Conservation (phyloP, 2,329 filamentous ascomycete genomes). For the Cordyceps pruinosa region DNA sequence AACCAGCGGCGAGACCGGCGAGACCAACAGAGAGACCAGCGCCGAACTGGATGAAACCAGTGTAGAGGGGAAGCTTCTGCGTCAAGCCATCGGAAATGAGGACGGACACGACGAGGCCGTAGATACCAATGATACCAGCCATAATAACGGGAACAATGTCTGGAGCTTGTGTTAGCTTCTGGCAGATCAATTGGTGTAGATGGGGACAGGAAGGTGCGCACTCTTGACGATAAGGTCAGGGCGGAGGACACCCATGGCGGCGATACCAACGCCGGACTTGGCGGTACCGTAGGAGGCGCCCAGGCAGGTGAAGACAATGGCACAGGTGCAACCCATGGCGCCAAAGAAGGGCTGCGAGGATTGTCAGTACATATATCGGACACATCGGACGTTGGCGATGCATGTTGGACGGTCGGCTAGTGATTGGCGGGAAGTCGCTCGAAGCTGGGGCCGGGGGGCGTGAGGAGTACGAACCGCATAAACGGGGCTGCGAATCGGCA, state of each 20-base stretch:
- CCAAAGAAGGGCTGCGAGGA: conserved; percentile 75
- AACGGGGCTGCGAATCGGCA: conserved; percentile 63
- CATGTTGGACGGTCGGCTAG: neutral
- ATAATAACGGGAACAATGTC: conserved; percentile 99
- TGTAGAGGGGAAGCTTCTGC: conserved; percentile 68
- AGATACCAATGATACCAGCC: conserved; percentile 99
- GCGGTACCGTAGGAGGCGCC: conserved; percentile 97
- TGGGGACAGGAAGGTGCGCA: conserved; percentile 41
- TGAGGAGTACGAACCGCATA: conserved; percentile 80
- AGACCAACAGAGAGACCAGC: conserved; percentile 77
- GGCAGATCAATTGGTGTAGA: neutral
- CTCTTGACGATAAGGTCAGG: conserved; percentile 99
- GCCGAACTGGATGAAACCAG: conserved; percentile 79
- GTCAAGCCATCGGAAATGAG: conserved; percentile 74
- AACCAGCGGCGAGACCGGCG: conserved; percentile 75
- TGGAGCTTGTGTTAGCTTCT: conserved; percentile 32
- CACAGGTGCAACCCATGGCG: conserved; percentile 94
- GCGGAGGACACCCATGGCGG: conserved; percentile 94
- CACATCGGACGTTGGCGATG: neutral
- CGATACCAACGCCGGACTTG: conserved; percentile 98
- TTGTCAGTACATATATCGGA: conserved; percentile 25
- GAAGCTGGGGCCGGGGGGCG: conserved; percentile 10
- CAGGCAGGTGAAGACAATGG: conserved; percentile 94
- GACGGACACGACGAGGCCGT: conserved; percentile 82
- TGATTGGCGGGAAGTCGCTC: conserved; percentile 4